Conservation (phyloP, 2,329 filamentous ascomycete genomes). For the Drechmeria coniospora region DNA sequence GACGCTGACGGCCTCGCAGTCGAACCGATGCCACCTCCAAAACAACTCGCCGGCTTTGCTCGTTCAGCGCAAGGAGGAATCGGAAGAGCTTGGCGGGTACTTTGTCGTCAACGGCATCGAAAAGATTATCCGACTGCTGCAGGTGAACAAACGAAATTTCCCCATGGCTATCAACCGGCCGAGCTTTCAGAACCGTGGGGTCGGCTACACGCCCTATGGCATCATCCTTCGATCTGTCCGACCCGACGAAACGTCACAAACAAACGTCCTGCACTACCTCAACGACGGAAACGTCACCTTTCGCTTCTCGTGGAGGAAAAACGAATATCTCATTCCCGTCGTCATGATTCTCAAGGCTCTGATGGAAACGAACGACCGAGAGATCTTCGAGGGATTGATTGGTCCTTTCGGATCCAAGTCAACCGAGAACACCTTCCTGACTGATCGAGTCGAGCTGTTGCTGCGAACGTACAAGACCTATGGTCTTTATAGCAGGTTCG, state of each 20-base stretch:
- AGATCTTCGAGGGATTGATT: constrained; percentile 89
- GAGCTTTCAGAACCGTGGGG: constrained; percentile 77
- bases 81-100: constrained; percentile 90
- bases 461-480: constrained; percentile 90
- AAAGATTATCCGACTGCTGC: constrained; percentile 85
- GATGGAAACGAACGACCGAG: constrained; percentile 87
- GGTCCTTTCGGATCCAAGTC: constrained; percentile 63
- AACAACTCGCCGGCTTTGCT: constrained; percentile 69
- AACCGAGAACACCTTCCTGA: constrained; percentile 79
- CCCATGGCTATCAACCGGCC: constrained; percentile 86
- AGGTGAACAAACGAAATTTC: constrained; percentile 82
- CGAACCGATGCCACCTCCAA: constrained; percentile 81
- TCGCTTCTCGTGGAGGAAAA: constrained; percentile 94
- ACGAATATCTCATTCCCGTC: constrained; percentile 87
- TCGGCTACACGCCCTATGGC: constrained; percentile 77
- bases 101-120: constrained; percentile 97
- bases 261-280: constrained; percentile 91
- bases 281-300: constrained; percentile 94
- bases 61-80: constrained; percentile 81
- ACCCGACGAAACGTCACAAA: constrained; percentile 96
- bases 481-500: constrained; percentile 62
- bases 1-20: constrained; percentile 38
- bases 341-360: constrained; percentile 96
- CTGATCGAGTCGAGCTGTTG: constrained; percentile 82
- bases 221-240: constrained; percentile 84